Conservation (phyloP, 257 asterid species). For the Solanum etuberosum region DNA sequence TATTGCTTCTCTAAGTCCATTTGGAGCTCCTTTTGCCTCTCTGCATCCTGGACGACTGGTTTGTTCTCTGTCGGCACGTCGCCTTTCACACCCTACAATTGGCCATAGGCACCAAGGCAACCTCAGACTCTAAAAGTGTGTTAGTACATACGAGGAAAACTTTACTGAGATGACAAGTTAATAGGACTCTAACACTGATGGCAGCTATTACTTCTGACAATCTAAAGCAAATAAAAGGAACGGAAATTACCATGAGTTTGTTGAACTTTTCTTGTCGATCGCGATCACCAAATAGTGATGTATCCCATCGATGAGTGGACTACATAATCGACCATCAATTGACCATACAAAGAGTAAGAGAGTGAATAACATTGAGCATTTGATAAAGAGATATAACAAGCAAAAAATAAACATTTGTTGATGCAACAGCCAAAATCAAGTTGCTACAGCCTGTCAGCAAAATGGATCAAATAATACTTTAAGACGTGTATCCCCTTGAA, state of each 20-base stretch:
- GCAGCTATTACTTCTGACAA: not conserved
- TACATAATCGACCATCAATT: slow-evolving; percentile 18
- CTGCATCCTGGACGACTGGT: slow-evolving; percentile 49
- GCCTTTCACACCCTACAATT: slow-evolving; percentile 98
- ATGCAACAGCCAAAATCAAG: not conserved
- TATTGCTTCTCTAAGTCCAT: slow-evolving; percentile 89
- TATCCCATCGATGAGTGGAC: slow-evolving; percentile 82
- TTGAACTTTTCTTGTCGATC: slow-evolving; percentile 95
- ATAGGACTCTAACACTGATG: not conserved
- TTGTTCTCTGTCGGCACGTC: slow-evolving; percentile 45
- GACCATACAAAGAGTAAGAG: slow-evolving; percentile 27
- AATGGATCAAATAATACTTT: not conserved
- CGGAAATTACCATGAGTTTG: slow-evolving; percentile 90
- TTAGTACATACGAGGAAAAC: slow-evolving; percentile 40
- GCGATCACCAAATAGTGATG: slow-evolving; percentile 67
- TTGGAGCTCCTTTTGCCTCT: slow-evolving; percentile 88
- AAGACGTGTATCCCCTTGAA: not conserved
- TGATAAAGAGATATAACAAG: not conserved
- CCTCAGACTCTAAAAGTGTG: slow-evolving; percentile 99
- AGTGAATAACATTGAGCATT: slow-evolving; percentile 31
- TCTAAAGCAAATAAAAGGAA: slow-evolving; percentile 7
- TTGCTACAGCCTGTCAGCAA: not conserved
- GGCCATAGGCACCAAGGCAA: slow-evolving; percentile 92
- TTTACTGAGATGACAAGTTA: not conserved
- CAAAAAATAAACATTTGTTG: not conserved